phyloP scores from a whole-genome alignment of 1,284 basidiomycete species.

The Athelia sp. region DNA sequence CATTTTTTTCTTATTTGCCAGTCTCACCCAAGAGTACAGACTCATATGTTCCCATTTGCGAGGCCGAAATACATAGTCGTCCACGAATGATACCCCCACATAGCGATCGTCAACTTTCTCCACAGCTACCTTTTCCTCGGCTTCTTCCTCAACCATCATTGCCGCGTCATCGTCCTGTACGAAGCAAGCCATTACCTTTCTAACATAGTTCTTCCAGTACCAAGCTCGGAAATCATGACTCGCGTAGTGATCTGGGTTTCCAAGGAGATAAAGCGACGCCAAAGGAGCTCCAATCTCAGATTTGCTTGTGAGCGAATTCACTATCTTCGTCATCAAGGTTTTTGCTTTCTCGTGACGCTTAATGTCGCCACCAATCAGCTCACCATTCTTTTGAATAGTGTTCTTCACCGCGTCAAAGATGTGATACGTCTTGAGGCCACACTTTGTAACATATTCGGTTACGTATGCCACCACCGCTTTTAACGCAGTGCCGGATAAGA shows the following conservation, averaged over 20 bases:
- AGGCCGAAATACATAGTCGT: conserved; percentile 11
- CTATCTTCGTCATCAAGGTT: conserved; percentile 21
- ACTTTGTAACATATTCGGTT: conserved; percentile 35
- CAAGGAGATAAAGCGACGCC: conserved; percentile 21
- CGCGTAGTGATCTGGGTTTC: conserved; percentile 28
- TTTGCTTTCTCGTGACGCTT: conserved; percentile 16
- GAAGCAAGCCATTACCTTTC: not conserved
- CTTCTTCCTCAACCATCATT: too few species aligned
- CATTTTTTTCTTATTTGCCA: not conserved
- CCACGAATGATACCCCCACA: not conserved
- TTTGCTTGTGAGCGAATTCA: conserved; percentile 22
- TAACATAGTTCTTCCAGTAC: conserved; percentile 20
- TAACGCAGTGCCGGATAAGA: conserved; percentile 30
- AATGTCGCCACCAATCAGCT: conserved; percentile 10
- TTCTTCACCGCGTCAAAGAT: conserved; percentile 26
- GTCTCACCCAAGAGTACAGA: conserved; percentile 18
- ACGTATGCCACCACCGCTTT: conserved; percentile 32
- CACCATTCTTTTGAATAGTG: conserved; percentile 18
- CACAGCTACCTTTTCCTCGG: not conserved
- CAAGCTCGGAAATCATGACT: conserved; percentile 18
- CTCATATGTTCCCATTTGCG: conserved; percentile 9
- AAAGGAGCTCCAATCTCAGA: conserved; percentile 27
- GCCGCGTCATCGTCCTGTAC: too few species aligned
- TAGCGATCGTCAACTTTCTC: not conserved
- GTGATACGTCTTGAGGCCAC: conserved; percentile 25